Percentiles rank a stretch among this genome's conserved stretches.
Conservation (phyloP, 192 early-diverging fungal genomes). For the Kappamyces sp. region DNA sequence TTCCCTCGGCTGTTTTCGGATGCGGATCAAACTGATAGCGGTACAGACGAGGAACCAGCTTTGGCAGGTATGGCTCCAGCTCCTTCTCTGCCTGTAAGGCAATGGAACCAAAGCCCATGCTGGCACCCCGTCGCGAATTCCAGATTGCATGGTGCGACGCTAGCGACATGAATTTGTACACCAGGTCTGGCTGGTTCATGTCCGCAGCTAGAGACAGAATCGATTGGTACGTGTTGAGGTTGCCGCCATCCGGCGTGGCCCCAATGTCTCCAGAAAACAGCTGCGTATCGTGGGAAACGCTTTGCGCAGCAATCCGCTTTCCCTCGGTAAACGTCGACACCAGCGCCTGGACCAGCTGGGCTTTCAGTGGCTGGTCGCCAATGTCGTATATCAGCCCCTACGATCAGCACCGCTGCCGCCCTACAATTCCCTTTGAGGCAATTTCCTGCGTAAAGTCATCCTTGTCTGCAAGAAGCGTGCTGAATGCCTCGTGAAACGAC, state of each 20-base stretch:
- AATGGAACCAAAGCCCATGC: constrained; percentile 79
- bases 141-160: constrained; percentile 90
- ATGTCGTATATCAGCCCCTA: constrained; percentile 68
- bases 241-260: constrained; percentile 64
- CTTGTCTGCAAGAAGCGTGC: constrained; percentile 67
- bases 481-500: constrained; percentile 71
- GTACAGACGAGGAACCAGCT: constrained; percentile 78
- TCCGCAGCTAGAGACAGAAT: constrained; percentile 86
- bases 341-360: constrained; percentile 63
- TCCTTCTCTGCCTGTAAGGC: constrained; percentile 70
- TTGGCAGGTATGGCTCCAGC: constrained; percentile 68
- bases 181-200: constrained; percentile 88
- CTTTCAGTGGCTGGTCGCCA: constrained; percentile 61
- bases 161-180: constrained; percentile 90
- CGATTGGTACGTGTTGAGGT: constrained; percentile 43
- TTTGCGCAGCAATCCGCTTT: constrained; percentile 42
- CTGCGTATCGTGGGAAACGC: constrained; percentile 64
- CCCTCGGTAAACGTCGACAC: constrained; percentile 76
- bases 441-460: constrained; percentile 86
- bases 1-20: constrained; percentile 74
- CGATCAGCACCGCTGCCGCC: too few relatives aligned
- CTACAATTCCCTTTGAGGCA: constrained; percentile 74
- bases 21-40: constrained; percentile 90
- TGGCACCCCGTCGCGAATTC: constrained; percentile 82
- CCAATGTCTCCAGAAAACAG: constrained; percentile 68